Base-by-base conservation (phyloP, 2,329 filamentous ascomycete genomes). In the Ambrosiella xylebori region DNA sequence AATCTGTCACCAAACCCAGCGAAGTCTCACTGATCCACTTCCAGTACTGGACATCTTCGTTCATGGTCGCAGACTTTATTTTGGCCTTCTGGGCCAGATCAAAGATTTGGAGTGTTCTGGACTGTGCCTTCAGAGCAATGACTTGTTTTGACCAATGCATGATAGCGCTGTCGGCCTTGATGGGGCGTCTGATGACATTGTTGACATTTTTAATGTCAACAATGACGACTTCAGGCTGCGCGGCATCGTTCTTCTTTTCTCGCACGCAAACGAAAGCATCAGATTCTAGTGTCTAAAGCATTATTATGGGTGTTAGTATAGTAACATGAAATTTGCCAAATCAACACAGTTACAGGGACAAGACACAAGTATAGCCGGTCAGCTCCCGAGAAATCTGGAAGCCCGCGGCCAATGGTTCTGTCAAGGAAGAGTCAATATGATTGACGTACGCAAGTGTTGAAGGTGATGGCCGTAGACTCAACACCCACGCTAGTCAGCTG, bases 141-240 rank as follows among this genome's bases (percentile, higher is more conserved):
- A 98, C 88, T 71, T 95, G 88, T 70, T 85, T 87, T 65, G 80
- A 85, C 88, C 88, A 95, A 80, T 98, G 93, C 93, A 98, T 97
- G 70, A 98, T 95, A 66, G 94, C 93, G 81, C 90, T 97, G 75
- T 98, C 93, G 68, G 93, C 93, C 77, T 95, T 97, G 77, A 98
- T 98, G 54, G 91, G 88, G 69, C 91, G 82, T 67, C 87, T 85
- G 65, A 88, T 93, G 70, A 96, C 83, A 76, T 93, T 91, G 81
- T 95, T 96, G 75, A 84, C 84, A 74, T 96, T 94, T 74, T 97
- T 96, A 69, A 98, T 85, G 73, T 98, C 88, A 74, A 98, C 77
- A 71, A 98, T 98, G 72, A 98, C 86, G 64, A 98, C 91, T 74
- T 96, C 90, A 63, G 90, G 87, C 66, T 87, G 85, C 63, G 88